These are phyloP conservation scores for Sphenostylis stenocarpa DNA, from an alignment of 306 rosid species.

Conservation along the genomic window DNA sequence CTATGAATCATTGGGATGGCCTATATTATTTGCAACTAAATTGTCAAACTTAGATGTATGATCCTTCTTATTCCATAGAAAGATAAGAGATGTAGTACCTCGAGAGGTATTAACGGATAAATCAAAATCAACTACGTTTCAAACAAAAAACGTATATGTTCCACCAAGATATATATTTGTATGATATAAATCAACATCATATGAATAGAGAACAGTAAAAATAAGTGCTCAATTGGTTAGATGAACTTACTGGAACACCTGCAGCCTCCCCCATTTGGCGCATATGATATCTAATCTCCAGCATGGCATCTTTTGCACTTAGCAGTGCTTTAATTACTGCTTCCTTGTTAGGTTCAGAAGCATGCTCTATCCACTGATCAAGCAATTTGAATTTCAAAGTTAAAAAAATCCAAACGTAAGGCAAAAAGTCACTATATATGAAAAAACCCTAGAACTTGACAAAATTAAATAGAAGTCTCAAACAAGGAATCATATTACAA, in stretches of 20 bases:
- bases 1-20: background rate
- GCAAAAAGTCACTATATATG: background rate
- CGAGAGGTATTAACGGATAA: background rate
- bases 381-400: constrained; percentile 26
- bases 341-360: constrained; percentile 59
- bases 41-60: background rate
- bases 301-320: constrained; percentile 88
- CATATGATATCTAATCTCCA: constrained; percentile 74
- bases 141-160: background rate
- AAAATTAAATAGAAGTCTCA: constrained; percentile 16
- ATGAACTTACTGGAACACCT: constrained; percentile 85
- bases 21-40: background rate
- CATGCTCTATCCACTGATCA: constrained; percentile 83
- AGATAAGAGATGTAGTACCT: background rate
- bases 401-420: constrained; percentile 26
- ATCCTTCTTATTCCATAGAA: constrained; percentile 15
- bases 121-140: constrained; percentile 11
- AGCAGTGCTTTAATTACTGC: constrained; percentile 63
- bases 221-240: constrained; percentile 25
- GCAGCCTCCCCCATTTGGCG: constrained; percentile 89
- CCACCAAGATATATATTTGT: constrained; percentile 12
- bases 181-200: constrained; percentile 16
- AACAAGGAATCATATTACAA: constrained; percentile 11
- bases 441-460: constrained; percentile 1
- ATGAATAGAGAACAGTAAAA: constrained; percentile 12